These are phyloP conservation scores for Fusarium keratoplasticum DNA, from an alignment of 2,329 filamentous ascomycete species.

Conservation along the genomic window DNA sequence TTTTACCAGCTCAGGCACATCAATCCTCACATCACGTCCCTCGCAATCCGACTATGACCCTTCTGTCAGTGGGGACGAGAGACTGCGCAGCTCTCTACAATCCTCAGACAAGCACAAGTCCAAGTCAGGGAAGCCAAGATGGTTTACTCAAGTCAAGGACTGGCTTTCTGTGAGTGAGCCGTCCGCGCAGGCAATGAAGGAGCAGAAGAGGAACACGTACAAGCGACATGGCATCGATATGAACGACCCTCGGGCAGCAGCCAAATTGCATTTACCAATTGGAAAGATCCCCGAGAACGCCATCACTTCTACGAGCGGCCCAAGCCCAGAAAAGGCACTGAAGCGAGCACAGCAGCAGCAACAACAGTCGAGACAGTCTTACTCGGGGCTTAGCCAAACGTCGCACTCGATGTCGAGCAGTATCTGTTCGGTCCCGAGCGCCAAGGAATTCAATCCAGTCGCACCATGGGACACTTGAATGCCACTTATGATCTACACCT, in stretches of 20 bases:
- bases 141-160: slow-evolving; percentile 58
- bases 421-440: slow-evolving; percentile 48
- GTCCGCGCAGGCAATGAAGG: slow-evolving; percentile 60
- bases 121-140: slow-evolving; percentile 48
- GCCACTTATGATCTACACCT: not conserved
- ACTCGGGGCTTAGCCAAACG: slow-evolving; percentile 38
- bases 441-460: slow-evolving; percentile 46
- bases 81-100: slow-evolving; percentile 19
- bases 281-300: slow-evolving; percentile 58
- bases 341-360: slow-evolving; percentile 51
- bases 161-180: slow-evolving; percentile 64
- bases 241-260: slow-evolving; percentile 57
- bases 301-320: slow-evolving; percentile 59
- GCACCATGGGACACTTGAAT: slow-evolving; percentile 49
- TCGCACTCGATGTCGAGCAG: slow-evolving; percentile 52
- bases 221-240: slow-evolving; percentile 57
- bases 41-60: slow-evolving; percentile 41
- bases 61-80: slow-evolving; percentile 36
- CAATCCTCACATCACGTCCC: slow-evolving; percentile 24
- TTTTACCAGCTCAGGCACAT: slow-evolving; percentile 17
- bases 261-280: slow-evolving; percentile 60
- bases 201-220: slow-evolving; percentile 58
- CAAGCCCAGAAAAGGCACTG: slow-evolving; percentile 59
- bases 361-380: slow-evolving; percentile 46
- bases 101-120: slow-evolving; percentile 30